Conservation (phyloP, 2,329 filamentous ascomycete genomes). For the Aschersonia sp. region DNA sequence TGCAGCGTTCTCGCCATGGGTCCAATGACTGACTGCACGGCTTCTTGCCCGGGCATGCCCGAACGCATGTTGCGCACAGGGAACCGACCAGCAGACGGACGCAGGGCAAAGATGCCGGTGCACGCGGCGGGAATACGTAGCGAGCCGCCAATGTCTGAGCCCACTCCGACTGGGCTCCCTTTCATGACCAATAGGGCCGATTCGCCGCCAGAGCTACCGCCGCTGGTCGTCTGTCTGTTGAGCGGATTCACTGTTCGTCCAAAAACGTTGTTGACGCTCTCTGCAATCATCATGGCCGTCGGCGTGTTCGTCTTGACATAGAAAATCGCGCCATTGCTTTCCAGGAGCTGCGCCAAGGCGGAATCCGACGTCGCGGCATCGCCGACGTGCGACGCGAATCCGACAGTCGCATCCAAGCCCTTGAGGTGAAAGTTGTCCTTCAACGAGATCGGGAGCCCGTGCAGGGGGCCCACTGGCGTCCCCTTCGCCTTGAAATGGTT, state of each 20-base stretch:
- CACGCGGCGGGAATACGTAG: conserved; percentile 39
- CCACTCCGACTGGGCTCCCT: conserved; percentile 46
- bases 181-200: conserved; percentile 43
- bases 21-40: conserved; percentile 48
- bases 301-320: conserved; percentile 44
- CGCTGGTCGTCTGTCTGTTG: conserved; percentile 43
- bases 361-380: conserved; percentile 34
- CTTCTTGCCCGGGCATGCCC: conserved; percentile 50
- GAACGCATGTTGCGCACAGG: conserved; percentile 37
- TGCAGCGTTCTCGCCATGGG: conserved; percentile 41
- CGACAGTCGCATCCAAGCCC: conserved; percentile 45
- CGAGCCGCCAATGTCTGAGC: conserved; percentile 47
- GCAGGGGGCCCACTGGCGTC: conserved; percentile 43
- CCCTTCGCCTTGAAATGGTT: conserved; percentile 30
- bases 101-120: conserved; percentile 41
- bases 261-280: conserved; percentile 50
- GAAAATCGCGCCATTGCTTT: conserved; percentile 34
- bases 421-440: conserved; percentile 57
- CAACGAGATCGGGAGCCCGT: conserved; percentile 49
- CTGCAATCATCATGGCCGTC: conserved; percentile 55
- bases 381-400: conserved; percentile 46
- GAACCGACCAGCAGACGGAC: conserved; percentile 43
- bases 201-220: conserved; percentile 55
- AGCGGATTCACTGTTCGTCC: conserved; percentile 48
- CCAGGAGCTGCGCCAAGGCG: conserved; percentile 24